Conservation (phyloP, 2,329 filamentous ascomycete species). For the Pseudocercospora fuligena region DNA sequence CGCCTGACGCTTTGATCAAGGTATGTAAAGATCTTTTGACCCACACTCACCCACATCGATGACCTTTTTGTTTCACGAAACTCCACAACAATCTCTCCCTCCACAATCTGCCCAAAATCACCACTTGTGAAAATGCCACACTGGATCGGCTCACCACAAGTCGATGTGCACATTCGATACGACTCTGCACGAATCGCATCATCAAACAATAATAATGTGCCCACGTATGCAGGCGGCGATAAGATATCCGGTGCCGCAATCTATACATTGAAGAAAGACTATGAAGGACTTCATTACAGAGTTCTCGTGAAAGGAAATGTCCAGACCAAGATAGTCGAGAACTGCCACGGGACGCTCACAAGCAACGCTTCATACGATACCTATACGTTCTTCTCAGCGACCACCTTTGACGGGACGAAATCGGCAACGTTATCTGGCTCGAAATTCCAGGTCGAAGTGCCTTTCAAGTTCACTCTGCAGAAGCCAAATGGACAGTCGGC, state of each 20-base stretch:
- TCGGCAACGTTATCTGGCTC: not conserved
- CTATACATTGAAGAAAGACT: constrained; percentile 18
- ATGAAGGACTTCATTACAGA: constrained; percentile 17
- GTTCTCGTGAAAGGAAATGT: constrained; percentile 20
- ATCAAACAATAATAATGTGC: not conserved
- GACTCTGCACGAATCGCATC: not conserved
- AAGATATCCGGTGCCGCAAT: constrained; percentile 19
- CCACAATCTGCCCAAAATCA: not conserved
- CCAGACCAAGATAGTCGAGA: constrained; percentile 17
- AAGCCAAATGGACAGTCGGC: not conserved
- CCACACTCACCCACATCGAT: too few relatives aligned
- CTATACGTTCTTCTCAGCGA: constrained; percentile 21
- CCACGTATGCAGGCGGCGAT: constrained; percentile 15
- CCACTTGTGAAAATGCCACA: constrained; percentile 16
- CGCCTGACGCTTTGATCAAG: not conserved
- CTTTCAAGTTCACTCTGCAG: constrained; percentile 20
- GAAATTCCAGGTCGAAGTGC: constrained; percentile 15
- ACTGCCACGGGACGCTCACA: constrained; percentile 13
- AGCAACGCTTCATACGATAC: constrained; percentile 16
- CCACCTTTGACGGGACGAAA: constrained; percentile 16
- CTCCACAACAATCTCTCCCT: not conserved
- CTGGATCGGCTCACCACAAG: constrained; percentile 10
- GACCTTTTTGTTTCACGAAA: not conserved
- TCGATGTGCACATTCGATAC: constrained; percentile 11
- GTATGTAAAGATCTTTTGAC: not conserved